Evolutionary conservation across 139 green algal genomes (phyloP).

Genomic region (Pedinophyceae sp.): DNA sequence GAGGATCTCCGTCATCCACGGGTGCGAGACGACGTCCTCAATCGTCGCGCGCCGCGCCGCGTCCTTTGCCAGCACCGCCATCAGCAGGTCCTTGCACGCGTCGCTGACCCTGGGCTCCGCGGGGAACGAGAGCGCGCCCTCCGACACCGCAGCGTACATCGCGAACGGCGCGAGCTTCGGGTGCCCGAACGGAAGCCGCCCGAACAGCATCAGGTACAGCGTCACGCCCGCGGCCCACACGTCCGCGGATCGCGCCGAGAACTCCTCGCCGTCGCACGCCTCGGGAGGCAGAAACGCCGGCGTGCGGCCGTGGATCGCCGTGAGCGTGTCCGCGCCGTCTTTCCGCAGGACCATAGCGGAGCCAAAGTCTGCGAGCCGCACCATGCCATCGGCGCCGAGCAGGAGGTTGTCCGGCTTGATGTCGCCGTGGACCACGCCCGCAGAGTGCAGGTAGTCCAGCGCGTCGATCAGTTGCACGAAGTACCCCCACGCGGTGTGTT

Average conservation of each 20-base stretch:
- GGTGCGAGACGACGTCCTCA: background rate
- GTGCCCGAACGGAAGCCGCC: background rate
- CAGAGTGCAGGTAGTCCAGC: background rate
- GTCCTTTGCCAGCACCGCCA: background rate
- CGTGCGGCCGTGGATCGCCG: background rate
- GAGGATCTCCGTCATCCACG: background rate
- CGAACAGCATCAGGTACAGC: background rate
- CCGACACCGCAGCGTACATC: background rate
- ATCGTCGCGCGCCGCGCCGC: background rate
- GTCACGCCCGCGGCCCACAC: background rate
- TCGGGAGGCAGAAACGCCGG: background rate
- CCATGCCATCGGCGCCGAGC: background rate
- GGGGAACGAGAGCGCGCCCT: background rate
- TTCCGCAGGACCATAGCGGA: background rate
- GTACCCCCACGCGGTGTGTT: background rate
- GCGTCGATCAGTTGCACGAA: background rate
- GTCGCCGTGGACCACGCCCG: background rate
- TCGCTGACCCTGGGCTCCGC: background rate
- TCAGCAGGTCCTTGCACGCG: background rate
- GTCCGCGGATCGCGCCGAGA: background rate
- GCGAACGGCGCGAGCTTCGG: background rate
- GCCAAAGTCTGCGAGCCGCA: background rate
- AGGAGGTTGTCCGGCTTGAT: constrained; percentile 5
- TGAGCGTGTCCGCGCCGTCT: background rate
- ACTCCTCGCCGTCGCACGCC: background rate